These are phyloP conservation scores for Neofusicoccum cordaticola DNA, from an alignment of 2,329 filamentous ascomycete genomes.

Conservation along the genomic window DNA sequence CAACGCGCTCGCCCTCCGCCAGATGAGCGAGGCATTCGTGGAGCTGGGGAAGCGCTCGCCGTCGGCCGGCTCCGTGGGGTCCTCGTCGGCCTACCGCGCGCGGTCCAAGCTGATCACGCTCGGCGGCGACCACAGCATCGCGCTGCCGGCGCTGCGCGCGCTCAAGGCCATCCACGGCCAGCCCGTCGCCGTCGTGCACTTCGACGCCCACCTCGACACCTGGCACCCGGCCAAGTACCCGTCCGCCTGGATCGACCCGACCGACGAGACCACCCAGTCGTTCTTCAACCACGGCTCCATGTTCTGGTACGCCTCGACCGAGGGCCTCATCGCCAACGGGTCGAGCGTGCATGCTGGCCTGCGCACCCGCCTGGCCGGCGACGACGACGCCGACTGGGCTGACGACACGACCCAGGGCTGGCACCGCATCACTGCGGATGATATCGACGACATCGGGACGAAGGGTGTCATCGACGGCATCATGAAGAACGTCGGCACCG, in stretches of 20 bases:
- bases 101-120: slow-evolving; percentile 48
- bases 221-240: slow-evolving; percentile 83
- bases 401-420: slow-evolving; percentile 73
- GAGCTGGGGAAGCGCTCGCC: slow-evolving; percentile 58
- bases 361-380: slow-evolving; percentile 68
- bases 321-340: slow-evolving; percentile 72
- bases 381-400: slow-evolving; percentile 66
- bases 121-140: slow-evolving; percentile 52
- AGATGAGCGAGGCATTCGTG: slow-evolving; percentile 79
- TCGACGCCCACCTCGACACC: slow-evolving; percentile 70
- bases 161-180: slow-evolving; percentile 45
- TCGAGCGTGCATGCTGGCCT: slow-evolving; percentile 80
- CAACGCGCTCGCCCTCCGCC: slow-evolving; percentile 73
- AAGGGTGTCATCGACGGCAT: slow-evolving; percentile 69
- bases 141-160: slow-evolving; percentile 50
- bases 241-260: slow-evolving; percentile 62
- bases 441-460: slow-evolving; percentile 79
- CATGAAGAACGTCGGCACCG: slow-evolving; percentile 66
- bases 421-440: slow-evolving; percentile 75
- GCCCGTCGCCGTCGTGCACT: slow-evolving; percentile 49
- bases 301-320: slow-evolving; percentile 83
- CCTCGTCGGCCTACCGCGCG: slow-evolving; percentile 40
- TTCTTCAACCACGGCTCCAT: slow-evolving; percentile 87
- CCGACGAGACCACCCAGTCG: slow-evolving; percentile 58
- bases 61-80: slow-evolving; percentile 35